A percentile compares a stretch with the other conserved stretches of the same genome.
Conservation (phyloP, 2,329 filamentous ascomycete genomes). For the Colletotrichum sidae region DNA sequence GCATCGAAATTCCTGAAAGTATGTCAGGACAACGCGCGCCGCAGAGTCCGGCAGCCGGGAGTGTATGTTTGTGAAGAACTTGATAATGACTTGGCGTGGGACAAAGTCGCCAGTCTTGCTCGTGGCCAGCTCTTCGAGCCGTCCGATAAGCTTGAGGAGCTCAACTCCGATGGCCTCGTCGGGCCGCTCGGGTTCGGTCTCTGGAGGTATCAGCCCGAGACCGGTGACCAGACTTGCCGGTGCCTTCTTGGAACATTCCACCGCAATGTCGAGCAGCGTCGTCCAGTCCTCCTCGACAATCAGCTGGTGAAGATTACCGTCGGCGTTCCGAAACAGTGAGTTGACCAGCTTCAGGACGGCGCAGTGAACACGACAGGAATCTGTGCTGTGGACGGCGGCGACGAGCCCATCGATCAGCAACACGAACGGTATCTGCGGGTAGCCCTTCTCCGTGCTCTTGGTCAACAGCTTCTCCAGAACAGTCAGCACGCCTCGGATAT, state of each 20-base stretch:
- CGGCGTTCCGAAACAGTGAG: slow-evolving; percentile 64
- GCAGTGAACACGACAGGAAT: slow-evolving; percentile 57
- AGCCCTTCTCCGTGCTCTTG: slow-evolving; percentile 69
- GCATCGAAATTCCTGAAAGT: slow-evolving; percentile 76
- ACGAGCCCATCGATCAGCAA: slow-evolving; percentile 68
- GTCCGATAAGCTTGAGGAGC: slow-evolving; percentile 56
- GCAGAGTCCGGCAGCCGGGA: slow-evolving; percentile 72
- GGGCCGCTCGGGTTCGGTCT: slow-evolving; percentile 44
- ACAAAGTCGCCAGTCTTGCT: slow-evolving; percentile 65
- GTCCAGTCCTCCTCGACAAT: slow-evolving; percentile 76
- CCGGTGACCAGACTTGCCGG: slow-evolving; percentile 22
- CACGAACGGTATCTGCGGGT: slow-evolving; percentile 69
- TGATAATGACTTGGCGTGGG: slow-evolving; percentile 74
- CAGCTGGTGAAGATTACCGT: slow-evolving; percentile 64
- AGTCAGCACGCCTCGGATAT: slow-evolving; percentile 71
- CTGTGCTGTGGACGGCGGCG: slow-evolving; percentile 59
- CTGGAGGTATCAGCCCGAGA: slow-evolving; percentile 38
- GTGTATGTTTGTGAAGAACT: slow-evolving; percentile 73
- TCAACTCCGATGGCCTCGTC: slow-evolving; percentile 56
- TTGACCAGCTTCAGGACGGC: slow-evolving; percentile 65
- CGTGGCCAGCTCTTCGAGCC: slow-evolving; percentile 62
- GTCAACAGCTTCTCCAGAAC: slow-evolving; percentile 73
- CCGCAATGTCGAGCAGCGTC: slow-evolving; percentile 68
- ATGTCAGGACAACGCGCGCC: slow-evolving; percentile 72
- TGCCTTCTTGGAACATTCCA: slow-evolving; percentile 60